Base-by-base conservation (phyloP, 495 filamentous ascomycete species). In the Filosporella fistucella region DNA sequence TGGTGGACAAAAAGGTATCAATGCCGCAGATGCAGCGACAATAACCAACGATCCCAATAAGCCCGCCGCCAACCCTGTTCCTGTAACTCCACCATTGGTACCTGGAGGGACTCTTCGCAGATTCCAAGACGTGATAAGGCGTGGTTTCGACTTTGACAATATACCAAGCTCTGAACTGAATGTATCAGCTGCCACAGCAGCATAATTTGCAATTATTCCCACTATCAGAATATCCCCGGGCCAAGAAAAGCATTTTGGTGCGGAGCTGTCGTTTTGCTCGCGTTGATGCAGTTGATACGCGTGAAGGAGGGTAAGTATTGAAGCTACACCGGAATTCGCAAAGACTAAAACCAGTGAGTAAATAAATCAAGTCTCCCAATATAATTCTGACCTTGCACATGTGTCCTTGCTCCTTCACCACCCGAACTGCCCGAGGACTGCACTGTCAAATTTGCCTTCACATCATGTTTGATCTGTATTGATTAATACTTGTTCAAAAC, bases 161-260 rank as follows among this genome's bases (percentile, higher is more conserved):
- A 98, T 98, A 6, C 93, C 93, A 12, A 97, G 80, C 66, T 98
- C 93, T 11, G 91, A 96, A 45, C 86, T 89, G 66, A 95, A 94
- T 4, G 93, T 98, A 61, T 98, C 93, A 23, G 93, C 86, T 11
- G 89, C 82, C 17, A 91, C 88, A 20, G 88, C 86, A 25, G 89
- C 93, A 53, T 98, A 98, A 68, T 97, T 87, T 24, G 76, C 71
- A 36, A 84, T 72, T 43, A 82, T 74, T 6, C 78, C 76, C 16
- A 79, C 54, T 2, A 78, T 64, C 0, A 84, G 66, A n/a, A 82
- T 60, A 49, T 76, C 75, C 32, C 72, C 75, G 47, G 66, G 64
- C 70, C 70, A 75, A 1, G 59, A 57, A 52, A 66, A 77, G 58
- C 71, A 77, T 22, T 32, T 28, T 16, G 24, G 34, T 18, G 43